These are phyloP conservation scores for Rhizopogon vinicolor DNA, from an alignment of 768 basidiomycete genomes.

Conservation along the genomic window DNA sequence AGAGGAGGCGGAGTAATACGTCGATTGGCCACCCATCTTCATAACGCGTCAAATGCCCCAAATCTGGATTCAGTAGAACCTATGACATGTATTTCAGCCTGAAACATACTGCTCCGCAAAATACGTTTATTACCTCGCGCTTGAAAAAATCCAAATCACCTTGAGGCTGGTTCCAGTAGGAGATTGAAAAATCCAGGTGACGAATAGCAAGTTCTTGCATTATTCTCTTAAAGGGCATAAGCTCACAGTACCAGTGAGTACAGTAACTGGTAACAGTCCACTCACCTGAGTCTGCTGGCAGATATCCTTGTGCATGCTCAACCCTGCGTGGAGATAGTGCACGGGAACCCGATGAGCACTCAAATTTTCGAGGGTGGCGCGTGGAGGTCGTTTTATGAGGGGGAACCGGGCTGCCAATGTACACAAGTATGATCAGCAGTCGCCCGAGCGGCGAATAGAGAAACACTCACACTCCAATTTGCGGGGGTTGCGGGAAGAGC, in stretches of 20 bases:
- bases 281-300: background rate
- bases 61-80: background rate
- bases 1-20: background rate
- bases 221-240: background rate
- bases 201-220: background rate
- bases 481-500: no score
- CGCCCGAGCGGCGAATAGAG: background rate
- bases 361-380: background rate
- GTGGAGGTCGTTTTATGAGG: background rate
- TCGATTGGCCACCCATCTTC: background rate
- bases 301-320: background rate
- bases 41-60: background rate
- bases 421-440: no score
- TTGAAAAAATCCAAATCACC: background rate
- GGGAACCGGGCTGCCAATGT: background rate
- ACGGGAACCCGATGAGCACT: background rate
- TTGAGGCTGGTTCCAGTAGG: background rate
- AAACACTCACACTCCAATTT: background rate
- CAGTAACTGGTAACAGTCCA: background rate
- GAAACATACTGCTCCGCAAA: background rate
- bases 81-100: background rate
- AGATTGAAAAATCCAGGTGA: background rate
- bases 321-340: background rate
- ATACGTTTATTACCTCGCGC: background rate
- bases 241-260: no score